Evolutionary conservation across 1,284 basidiomycete genomes (phyloP).

Genomic region (Volvariella surrecta): DNA sequence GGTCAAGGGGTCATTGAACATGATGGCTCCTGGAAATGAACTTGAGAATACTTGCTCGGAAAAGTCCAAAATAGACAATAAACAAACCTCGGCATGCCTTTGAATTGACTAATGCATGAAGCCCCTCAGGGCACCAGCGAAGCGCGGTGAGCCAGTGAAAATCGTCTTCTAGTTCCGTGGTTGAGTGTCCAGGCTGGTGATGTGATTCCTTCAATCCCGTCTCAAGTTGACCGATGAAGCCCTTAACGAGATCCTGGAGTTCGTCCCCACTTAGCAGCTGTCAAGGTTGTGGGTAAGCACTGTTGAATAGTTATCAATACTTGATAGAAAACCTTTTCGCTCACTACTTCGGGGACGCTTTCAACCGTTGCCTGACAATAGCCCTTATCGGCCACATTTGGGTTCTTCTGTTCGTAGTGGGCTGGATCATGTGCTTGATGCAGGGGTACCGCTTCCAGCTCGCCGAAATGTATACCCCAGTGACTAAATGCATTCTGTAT

Average conservation of each 20-base stretch:
- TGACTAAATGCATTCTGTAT: conserved; percentile 42
- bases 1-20: conserved; percentile 87
- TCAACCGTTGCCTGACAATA: conserved; percentile 54
- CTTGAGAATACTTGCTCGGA: background rate
- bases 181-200: background rate
- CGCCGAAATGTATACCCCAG: conserved; percentile 68
- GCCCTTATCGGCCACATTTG: conserved; percentile 19
- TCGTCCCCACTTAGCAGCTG: conserved; percentile 60
- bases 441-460: conserved; percentile 15
- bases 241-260: conserved; percentile 60
- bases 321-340: conserved; percentile 68
- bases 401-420: conserved; percentile 12
- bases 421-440: conserved; percentile 14
- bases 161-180: conserved; percentile 12
- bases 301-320: conserved; percentile 13
- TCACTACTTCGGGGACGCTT: conserved; percentile 54
- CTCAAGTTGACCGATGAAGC: conserved; percentile 42
- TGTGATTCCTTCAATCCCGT: conserved; percentile 10
- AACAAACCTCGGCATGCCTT: conserved; percentile 83
- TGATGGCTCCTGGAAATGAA: conserved; percentile 68
- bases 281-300: conserved; percentile 8
- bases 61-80: conserved; percentile 2
- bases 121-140: conserved; percentile 68
- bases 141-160: conserved; percentile 62
- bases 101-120: conserved; percentile 82